Evolutionary conservation across 139 green algal species (phyloP), one percentile per base, ranked within the genome.

Genomic region (Tetradesmus lagerheimii): DNA sequence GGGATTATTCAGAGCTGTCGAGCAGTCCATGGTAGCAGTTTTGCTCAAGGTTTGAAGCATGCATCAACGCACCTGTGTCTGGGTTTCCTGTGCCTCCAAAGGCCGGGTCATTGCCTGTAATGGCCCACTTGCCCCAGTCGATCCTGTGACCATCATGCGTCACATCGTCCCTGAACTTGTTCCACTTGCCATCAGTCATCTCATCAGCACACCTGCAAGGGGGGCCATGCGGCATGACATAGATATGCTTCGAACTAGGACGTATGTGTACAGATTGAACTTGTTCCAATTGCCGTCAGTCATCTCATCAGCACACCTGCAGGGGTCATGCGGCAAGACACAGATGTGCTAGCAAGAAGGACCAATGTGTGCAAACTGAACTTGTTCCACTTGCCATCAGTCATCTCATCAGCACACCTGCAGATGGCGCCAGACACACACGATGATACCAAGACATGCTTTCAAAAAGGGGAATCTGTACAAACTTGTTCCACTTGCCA

Each of bases 91-190:
- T 90, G 77, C 97, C 97, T 1, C 89, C 39, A 87, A 97, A 98
- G 14, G 91, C 83, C 11, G 94, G 92, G 92, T 99, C 96, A 64
- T 96, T 94, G 62, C 75, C 12, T 18, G 95, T 94, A 90, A 99
- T 97, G 41, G 97, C 96, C 83, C 94, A 97, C 34, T 80, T 43
- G 83, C 95, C 97, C 97, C 97, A 99, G 80, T 97, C 92, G 50
- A 99, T 91, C 50, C 75, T 62, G n/a, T 38, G 37, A 11, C 87
- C 87, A 12, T 86, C 35, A 50, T 94, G 91, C 31, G 87, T 50
- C 16, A 90, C 35, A 20, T 94, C 67, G 45, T 94, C 92, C 4
- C 53, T 27, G 87, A 84, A 94, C 20, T 85, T 83, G 39, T 94
- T 92, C 85, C 89, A 94, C 43, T 91, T 89, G 18, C 92, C 92